Percentiles rank a stretch among this genome's conserved stretches.
Evolutionary conservation across 2,329 filamentous ascomycete genomes (phyloP).

Genomic region (Neopestalotiopsis sp.): DNA sequence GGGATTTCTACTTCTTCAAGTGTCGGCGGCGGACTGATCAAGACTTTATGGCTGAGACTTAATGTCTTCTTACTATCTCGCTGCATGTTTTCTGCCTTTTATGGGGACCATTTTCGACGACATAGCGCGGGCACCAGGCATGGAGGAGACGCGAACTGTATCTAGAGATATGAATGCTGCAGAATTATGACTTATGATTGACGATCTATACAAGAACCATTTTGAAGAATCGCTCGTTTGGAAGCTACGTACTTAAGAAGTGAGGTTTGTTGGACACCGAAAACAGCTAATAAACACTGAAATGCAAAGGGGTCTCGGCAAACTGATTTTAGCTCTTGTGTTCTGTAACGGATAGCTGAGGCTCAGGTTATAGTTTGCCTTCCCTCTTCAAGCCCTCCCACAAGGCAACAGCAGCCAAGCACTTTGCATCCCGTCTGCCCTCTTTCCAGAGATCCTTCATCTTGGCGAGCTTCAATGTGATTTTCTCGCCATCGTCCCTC

Average conservation of each 20-base stretch:
- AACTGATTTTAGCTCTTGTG: no score
- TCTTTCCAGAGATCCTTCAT: constrained; percentile 63
- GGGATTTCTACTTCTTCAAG: background rate
- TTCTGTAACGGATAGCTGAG: no score
- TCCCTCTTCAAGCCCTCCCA: constrained; percentile 62
- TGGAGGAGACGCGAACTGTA: constrained; percentile 3
- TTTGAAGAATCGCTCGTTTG: no score
- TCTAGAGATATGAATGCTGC: constrained; percentile 10
- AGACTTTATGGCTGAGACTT: background rate
- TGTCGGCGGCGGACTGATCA: background rate
- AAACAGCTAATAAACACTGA: no score
- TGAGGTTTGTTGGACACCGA: no score
- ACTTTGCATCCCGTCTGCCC: constrained; percentile 63
- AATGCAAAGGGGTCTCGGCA: no score
- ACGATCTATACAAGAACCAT: background rate
- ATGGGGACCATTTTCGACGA: background rate
- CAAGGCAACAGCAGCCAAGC: constrained; percentile 62
- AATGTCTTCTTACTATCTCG: background rate
- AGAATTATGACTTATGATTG: constrained; percentile 15
- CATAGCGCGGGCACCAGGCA: constrained; percentile 13
- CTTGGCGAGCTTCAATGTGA: constrained; percentile 63
- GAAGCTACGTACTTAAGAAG: no score
- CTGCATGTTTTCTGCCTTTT: background rate
- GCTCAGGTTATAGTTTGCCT: constrained; percentile 27
- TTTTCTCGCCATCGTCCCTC: constrained; percentile 64